These are phyloP conservation scores for Pythium graminicola DNA, from an alignment of 352 stramenopile species.

Conservation along the genomic window DNA sequence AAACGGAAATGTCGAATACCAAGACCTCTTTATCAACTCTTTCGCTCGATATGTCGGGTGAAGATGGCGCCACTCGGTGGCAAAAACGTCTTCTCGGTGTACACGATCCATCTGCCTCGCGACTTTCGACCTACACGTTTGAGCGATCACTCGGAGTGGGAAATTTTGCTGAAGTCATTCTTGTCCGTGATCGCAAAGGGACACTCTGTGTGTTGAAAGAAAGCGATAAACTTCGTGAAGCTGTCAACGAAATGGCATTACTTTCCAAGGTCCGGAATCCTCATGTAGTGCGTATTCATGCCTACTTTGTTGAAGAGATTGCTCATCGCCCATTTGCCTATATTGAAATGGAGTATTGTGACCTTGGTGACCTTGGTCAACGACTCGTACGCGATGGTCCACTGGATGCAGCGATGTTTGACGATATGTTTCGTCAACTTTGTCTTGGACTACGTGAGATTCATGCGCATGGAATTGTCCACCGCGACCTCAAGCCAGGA, in stretches of 20 bases:
- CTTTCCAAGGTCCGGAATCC: constrained; percentile 50
- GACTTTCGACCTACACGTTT: constrained; percentile 59
- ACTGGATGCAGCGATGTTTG: constrained; percentile 40
- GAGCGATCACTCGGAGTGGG: constrained; percentile 55
- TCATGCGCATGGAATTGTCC: constrained; percentile 54
- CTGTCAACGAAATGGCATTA: constrained; percentile 69
- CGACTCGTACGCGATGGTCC: constrained; percentile 36
- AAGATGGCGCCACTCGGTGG: constrained; percentile 41
- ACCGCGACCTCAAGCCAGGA: constrained; percentile 71
- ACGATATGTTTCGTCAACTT: constrained; percentile 56
- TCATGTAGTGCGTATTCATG: constrained; percentile 61
- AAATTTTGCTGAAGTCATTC: constrained; percentile 75
- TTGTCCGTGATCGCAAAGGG: constrained; percentile 40
- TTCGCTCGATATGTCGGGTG: not conserved
- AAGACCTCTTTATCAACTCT: not conserved
- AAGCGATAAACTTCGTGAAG: constrained; percentile 71
- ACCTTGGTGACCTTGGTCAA: constrained; percentile 43
- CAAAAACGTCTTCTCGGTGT: constrained; percentile 43
- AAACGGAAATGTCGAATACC: not conserved
- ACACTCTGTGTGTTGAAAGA: constrained; percentile 65
- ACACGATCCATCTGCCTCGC: constrained; percentile 32
- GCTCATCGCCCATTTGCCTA: constrained; percentile 70
- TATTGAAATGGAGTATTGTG: constrained; percentile 82
- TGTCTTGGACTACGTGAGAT: constrained; percentile 65
- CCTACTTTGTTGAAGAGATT: constrained; percentile 79